Conservation (phyloP, 2,329 filamentous ascomycete genomes). For the Chaetomium globosum region DNA sequence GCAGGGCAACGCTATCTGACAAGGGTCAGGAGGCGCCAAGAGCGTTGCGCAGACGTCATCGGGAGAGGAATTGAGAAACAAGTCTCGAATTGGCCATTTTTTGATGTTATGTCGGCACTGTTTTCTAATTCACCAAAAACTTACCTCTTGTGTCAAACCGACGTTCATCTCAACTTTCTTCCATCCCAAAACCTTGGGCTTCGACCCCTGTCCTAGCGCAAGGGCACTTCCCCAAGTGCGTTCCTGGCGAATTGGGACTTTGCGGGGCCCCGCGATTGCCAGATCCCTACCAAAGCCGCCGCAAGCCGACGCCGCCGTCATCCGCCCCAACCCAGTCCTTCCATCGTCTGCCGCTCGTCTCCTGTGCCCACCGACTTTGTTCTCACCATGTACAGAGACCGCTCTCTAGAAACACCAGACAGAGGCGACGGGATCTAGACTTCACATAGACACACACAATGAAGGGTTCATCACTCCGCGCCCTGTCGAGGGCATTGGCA, state of each 20-base stretch:
- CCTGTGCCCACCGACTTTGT: not conserved
- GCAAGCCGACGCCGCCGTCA: slow-evolving; percentile 35
- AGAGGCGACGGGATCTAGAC: slow-evolving; percentile 1
- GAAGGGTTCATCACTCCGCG: slow-evolving; percentile 28
- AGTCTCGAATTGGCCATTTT: not conserved
- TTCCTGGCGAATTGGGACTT: not conserved
- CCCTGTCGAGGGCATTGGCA: slow-evolving; percentile 27
- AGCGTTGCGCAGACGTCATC: slow-evolving; percentile 17
- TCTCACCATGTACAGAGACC: slow-evolving; percentile 19
- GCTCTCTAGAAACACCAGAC: slow-evolving; percentile 9
- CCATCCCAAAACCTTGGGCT: not conserved
- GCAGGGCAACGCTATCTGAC: slow-evolving; percentile 32
- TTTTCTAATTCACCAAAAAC: not conserved
- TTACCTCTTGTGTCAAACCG: not conserved
- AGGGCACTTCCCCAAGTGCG: not conserved
- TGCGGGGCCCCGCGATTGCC: slow-evolving; percentile 26
- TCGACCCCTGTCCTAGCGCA: slow-evolving; percentile 10
- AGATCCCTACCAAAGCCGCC: slow-evolving; percentile 34
- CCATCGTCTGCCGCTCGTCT: slow-evolving; percentile 5
- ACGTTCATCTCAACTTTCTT: not conserved
- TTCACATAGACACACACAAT: slow-evolving; percentile 21
- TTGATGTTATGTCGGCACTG: not conserved
- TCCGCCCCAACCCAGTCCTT: slow-evolving; percentile 17
- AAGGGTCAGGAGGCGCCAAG: slow-evolving; percentile 7
- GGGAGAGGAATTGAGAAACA: not conserved